Evolutionary conservation across 2,329 filamentous ascomycete species (phyloP).

Genomic region (Penicillium corylophilum): DNA sequence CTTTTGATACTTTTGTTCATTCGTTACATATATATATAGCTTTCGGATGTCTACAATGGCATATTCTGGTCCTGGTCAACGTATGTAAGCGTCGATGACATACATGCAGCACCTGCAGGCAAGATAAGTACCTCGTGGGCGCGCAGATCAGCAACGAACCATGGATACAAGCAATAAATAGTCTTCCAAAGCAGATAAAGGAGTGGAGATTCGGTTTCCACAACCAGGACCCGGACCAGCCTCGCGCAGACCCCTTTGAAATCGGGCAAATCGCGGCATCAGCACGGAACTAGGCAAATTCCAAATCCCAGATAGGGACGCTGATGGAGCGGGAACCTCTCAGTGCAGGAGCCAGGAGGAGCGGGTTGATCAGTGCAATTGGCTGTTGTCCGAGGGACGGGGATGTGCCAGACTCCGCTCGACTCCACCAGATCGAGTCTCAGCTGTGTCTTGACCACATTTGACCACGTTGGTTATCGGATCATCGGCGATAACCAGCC

Average conservation of each 20-base stretch:
- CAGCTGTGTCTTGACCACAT: constrained; percentile 14
- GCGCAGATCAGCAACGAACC: background rate
- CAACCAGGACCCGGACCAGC: background rate
- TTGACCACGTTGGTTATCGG: background rate
- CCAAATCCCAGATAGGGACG: constrained; percentile 8
- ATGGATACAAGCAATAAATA: background rate
- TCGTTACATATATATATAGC: too few species aligned
- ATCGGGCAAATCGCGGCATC: background rate
- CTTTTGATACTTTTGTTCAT: too few species aligned
- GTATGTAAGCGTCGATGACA: too few species aligned
- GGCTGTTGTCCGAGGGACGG: constrained; percentile 1
- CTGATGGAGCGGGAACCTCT: background rate
- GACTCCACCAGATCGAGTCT: constrained; percentile 18
- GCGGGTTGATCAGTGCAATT: constrained; percentile 8
- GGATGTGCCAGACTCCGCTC: constrained; percentile 10
- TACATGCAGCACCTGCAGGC: background rate
- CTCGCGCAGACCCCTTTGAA: background rate
- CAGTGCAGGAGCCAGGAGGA: background rate
- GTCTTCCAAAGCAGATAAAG: background rate
- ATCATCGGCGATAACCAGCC: background rate
- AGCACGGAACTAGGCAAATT: constrained; percentile 2
- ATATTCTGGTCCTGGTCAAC: too few species aligned
- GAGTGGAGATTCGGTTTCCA: background rate
- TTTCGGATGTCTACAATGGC: too few species aligned
- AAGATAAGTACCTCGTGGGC: background rate